A percentile compares a stretch with the other conserved stretches of the same genome.
phyloP scores from a whole-genome alignment of 1,139 yeast species.

The Kazachstania sp. region DNA sequence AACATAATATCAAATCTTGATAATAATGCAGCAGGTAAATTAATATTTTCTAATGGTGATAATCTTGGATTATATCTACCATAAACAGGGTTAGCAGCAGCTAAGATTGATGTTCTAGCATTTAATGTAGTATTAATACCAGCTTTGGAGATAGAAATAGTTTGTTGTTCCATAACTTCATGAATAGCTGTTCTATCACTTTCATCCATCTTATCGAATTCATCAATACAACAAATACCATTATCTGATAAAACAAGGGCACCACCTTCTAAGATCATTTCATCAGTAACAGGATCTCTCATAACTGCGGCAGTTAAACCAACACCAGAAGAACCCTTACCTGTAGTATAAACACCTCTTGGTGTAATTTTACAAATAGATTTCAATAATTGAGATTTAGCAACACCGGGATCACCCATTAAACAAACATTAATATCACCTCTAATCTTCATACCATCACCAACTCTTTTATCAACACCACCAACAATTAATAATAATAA shows the following conservation, averaged over 20 bases:
- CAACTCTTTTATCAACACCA: slow-evolving; percentile 90
- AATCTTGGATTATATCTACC: slow-evolving; percentile 89
- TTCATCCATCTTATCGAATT: slow-evolving; percentile 98
- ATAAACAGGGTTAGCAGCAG: slow-evolving; percentile 96
- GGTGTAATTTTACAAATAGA: slow-evolving; percentile 92
- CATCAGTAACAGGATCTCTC: slow-evolving; percentile 98
- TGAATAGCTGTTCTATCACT: slow-evolving; percentile 95
- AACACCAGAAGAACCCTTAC: slow-evolving; percentile 98
- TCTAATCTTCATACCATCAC: slow-evolving; percentile 94
- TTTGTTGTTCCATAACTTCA: slow-evolving; percentile 99
- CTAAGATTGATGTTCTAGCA: slow-evolving; percentile 90
- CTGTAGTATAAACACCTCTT: slow-evolving; percentile 95
- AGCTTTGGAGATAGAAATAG: slow-evolving; percentile 94
- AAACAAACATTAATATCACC: slow-evolving; percentile 95
- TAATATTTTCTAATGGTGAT: slow-evolving; percentile 91
- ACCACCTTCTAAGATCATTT: slow-evolving; percentile 97
- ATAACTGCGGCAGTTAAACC: slow-evolving; percentile 98
- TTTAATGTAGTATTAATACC: slow-evolving; percentile 95
- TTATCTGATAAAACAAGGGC: slow-evolving; percentile 95
- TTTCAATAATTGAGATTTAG: slow-evolving; percentile 91
- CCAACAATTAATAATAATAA: slow-evolving; percentile 77
- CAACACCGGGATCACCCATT: slow-evolving; percentile 99
- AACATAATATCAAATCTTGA: slow-evolving; percentile 92
- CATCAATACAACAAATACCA: slow-evolving; percentile 98
- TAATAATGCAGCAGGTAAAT: slow-evolving; percentile 90